Base-by-base conservation (phyloP, 1,139 yeast genomes). In the Debaryomycetaceae sp. region DNA sequence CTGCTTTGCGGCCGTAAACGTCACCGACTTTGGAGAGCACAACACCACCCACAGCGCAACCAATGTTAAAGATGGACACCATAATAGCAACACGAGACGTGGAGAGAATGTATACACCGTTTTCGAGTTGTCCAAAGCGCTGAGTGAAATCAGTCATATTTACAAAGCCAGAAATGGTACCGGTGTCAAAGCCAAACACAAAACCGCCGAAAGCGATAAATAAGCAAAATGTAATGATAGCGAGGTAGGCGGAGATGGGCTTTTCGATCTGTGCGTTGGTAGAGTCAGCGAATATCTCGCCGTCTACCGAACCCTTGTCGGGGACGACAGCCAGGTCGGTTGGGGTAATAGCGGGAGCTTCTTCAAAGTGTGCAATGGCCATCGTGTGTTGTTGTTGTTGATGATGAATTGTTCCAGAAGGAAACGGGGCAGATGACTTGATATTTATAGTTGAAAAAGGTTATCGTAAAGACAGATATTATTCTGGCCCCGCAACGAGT, bases 121-220 rank as follows among this genome's bases (percentile, higher is more conserved):
- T 41, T 11, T 44, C 42, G 18, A 31, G 27, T 32, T 58, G 54
- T 32, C 76, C 82, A 43, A 71, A 77, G 30, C 62, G 54, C 14
- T 42, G 30, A 37, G 53, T 50, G 49, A 74, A 77, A 28, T 71
- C 62, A 6, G 62, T 43, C 69, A 75, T 64, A 45, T 73, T 73
- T 19, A 77, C 64, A 33, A 77, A 60, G 21, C 83, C 83, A 25
- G 83, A 80, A 43, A 77, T 67, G 27, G 80, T 76, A 32, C 86
- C 86, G 30, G 80, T 74, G 53, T 78, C 87, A 61, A 74, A 77
- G 21, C 87, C 87, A 43, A 76, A 76, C 12, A 76, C 69, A 36
- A 76, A 72, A 3, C 86, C 87, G 26, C 81, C 77, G 37, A 74
- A 65, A 4, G 83, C 71, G 23, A 68, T 58, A 23, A 65, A 43